Evolutionary conservation across 2,329 filamentous ascomycete species (phyloP).

Genomic region (Thermomyces lanuginosus): DNA sequence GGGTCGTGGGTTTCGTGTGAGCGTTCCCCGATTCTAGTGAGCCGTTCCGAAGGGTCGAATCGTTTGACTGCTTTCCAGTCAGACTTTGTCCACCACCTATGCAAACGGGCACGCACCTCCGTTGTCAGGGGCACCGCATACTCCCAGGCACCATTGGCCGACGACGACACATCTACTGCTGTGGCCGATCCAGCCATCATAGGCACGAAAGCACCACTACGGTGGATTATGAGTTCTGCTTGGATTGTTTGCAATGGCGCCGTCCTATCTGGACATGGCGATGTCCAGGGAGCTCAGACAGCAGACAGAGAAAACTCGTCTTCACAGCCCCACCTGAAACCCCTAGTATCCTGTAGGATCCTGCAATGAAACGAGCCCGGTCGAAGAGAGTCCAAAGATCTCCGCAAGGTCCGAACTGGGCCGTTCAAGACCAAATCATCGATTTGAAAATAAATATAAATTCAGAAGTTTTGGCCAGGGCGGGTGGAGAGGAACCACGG

Average conservation of each 20-base stretch:
- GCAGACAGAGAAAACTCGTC: too few species aligned
- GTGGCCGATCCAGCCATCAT: slow-evolving; percentile 27
- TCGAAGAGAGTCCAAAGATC: too few species aligned
- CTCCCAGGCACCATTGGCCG: slow-evolving; percentile 23
- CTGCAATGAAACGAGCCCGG: too few species aligned
- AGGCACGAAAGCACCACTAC: too few species aligned
- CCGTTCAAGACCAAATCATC: too few species aligned
- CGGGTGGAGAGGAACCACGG: too few species aligned
- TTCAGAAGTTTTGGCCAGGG: too few species aligned
- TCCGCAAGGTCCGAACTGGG: too few species aligned
- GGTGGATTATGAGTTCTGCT: slow-evolving; percentile 1
- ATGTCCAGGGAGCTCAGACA: slow-evolving; percentile 1
- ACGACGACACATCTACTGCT: slow-evolving; percentile 24
- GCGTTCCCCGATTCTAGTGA: slow-evolving; percentile 15
- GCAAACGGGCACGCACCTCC: slow-evolving; percentile 17
- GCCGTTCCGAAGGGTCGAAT: background rate
- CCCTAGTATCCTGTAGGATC: background rate
- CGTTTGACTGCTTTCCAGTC: background rate
- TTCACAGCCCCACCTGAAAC: slow-evolving; percentile 6
- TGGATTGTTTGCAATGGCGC: background rate
- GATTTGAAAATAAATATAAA: too few species aligned
- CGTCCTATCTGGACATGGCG: slow-evolving; percentile 4
- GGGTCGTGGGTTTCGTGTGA: slow-evolving; percentile 12
- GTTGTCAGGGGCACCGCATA: slow-evolving; percentile 20
- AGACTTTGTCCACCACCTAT: background rate